Evolutionary conservation across 1,284 basidiomycete species (phyloP).

Genomic region (Pyrrhoderma lamaoense): DNA sequence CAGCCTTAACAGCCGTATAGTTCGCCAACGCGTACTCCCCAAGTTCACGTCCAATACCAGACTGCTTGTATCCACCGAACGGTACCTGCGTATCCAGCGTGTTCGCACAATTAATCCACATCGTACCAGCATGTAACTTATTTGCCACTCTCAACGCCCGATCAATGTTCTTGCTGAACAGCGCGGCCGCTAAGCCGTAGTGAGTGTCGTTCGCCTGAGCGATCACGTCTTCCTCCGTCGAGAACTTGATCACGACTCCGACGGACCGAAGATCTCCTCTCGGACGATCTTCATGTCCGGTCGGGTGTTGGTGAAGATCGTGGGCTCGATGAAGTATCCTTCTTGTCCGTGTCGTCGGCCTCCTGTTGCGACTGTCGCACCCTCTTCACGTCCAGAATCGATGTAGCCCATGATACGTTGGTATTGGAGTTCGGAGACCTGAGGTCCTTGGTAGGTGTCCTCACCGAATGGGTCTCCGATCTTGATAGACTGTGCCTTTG

Average conservation of each 20-base stretch:
- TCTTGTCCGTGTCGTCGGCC: slow-evolving; percentile 69
- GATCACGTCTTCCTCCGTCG: slow-evolving; percentile 66
- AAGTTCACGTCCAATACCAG: slow-evolving; percentile 78
- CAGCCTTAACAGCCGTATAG: slow-evolving; percentile 80
- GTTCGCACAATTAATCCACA: slow-evolving; percentile 77
- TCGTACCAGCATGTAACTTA: slow-evolving; percentile 76
- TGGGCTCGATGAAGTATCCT: slow-evolving; percentile 76
- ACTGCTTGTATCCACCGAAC: slow-evolving; percentile 88
- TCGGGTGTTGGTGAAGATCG: slow-evolving; percentile 76
- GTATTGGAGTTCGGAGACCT: slow-evolving; percentile 68
- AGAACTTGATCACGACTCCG: slow-evolving; percentile 67
- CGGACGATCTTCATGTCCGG: slow-evolving; percentile 80
- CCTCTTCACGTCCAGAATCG: slow-evolving; percentile 73
- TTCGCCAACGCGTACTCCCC: slow-evolving; percentile 74
- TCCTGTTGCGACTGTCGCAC: slow-evolving; percentile 76
- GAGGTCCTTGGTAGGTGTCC: slow-evolving; percentile 79
- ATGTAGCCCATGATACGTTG: slow-evolving; percentile 87
- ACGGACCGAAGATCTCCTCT: slow-evolving; percentile 94
- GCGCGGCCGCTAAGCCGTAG: slow-evolving; percentile 82
- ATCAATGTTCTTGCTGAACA: slow-evolving; percentile 78
- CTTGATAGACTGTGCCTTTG: slow-evolving; percentile 47
- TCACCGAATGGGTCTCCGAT: slow-evolving; percentile 78
- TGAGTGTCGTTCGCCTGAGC: slow-evolving; percentile 76
- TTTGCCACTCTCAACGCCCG: slow-evolving; percentile 72
- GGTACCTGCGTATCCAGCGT: slow-evolving; percentile 58